Base-by-base conservation (phyloP, 257 asterid genomes). In the Solanum boliviense region DNA sequence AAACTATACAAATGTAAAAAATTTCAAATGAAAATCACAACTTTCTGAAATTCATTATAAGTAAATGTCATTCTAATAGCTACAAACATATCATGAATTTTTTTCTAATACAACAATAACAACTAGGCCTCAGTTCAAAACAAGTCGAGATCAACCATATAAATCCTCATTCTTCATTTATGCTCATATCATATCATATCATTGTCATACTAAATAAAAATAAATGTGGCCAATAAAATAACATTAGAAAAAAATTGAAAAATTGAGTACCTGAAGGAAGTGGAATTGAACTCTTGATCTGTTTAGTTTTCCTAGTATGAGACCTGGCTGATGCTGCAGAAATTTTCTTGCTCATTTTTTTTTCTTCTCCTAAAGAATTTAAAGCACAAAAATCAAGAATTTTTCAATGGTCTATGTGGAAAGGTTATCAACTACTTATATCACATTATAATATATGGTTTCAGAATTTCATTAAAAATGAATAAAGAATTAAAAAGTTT, bases 301-400 rank as follows among this genome's bases (percentile, higher is more conserved):
- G 84, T 34, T 91, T 94, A 21, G 95, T 79, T 84, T 85, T 94
- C 52, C 99, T 93, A 27, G 99, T 96, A 88, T 96, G 98, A 70
- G 95, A 90, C 89, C 99, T 92, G 46, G 99, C 98, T 18, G 99
- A 96, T 83, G 97, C 97, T 25, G 98, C 96, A 25, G 98, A 93
- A 58, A 93, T 93, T 85, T 88, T 93, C 60, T 95, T 91, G 78
- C 90, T 89, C 41, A 91, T 73, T 82, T 94, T 96, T 82, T 52
- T 21, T 18, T 62, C 11, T 48, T 13, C 4, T 6, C 9, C 25
- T 3, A 4, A 23, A 73, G 56, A 72, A 73, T 41, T 44, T 27
- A 44, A 16, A 73, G 27, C 15, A 75, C 27, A 48, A 46, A 38
- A 67, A 46, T 38, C 20, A 31, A 36, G 58, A 34, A 65, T 36